These are phyloP conservation scores for Alternaria hordeiaustralica DNA, from an alignment of 2,329 filamentous ascomycete species.

Conservation along the genomic window DNA sequence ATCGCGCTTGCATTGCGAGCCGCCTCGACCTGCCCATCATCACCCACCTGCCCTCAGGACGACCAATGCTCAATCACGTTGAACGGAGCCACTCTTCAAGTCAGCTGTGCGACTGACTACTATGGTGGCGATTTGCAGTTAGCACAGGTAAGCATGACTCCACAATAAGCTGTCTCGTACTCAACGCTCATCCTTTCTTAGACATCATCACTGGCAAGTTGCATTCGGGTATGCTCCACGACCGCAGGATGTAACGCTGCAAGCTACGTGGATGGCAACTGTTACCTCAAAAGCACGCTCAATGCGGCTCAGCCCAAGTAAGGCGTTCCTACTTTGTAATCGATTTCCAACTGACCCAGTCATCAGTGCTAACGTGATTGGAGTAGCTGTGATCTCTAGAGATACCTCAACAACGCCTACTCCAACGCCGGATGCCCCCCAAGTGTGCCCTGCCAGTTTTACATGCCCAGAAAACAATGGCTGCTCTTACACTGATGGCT, in stretches of 20 bases:
- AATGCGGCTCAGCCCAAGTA: not conserved
- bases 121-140: conserved; percentile 1
- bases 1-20: not conserved
- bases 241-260: not conserved
- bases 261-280: not conserved
- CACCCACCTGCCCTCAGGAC: not conserved
- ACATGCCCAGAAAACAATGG: not conserved
- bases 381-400: not conserved
- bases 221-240: not conserved
- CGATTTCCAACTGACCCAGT: not conserved
- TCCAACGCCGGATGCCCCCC: not conserved
- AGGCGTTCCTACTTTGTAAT: rapidly evolving
- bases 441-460: not conserved
- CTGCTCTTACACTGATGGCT: not conserved
- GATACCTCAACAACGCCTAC: not conserved
- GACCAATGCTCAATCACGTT: not conserved
- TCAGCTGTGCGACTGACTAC: conserved; percentile 1
- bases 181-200: not conserved
- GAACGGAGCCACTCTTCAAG: not conserved
- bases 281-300: not conserved
- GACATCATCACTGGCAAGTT: not conserved
- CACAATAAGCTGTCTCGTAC: not conserved
- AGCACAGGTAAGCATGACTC: not conserved
- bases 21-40: not conserved
- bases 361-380: not conserved